Evolutionary conservation across 495 filamentous ascomycete genomes (phyloP).

Genomic region (Neurospora sp.): DNA sequence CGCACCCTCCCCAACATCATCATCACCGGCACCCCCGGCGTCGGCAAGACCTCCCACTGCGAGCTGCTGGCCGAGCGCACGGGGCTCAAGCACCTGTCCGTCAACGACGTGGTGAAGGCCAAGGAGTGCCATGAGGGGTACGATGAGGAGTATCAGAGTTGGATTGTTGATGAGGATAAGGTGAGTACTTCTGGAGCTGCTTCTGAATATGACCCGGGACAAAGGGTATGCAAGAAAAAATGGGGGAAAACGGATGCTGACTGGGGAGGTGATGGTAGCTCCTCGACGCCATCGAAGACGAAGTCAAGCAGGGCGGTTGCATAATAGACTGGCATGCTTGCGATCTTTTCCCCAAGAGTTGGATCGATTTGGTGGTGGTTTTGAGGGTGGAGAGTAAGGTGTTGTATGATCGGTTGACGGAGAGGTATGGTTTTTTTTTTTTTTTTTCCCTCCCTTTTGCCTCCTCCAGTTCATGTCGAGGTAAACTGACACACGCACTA

Average conservation of each 20-base stretch:
- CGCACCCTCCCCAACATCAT: slow-evolving; percentile 79
- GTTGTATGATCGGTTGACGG: slow-evolving; percentile 75
- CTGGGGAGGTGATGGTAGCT: slow-evolving; percentile 40
- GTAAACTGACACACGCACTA: neutral
- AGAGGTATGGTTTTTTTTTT: slow-evolving; percentile 40
- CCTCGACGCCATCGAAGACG: slow-evolving; percentile 79
- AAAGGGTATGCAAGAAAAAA: too few species aligned
- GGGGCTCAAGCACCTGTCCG: slow-evolving; percentile 64
- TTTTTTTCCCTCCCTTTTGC: neutral
- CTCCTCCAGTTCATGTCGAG: too few species aligned
- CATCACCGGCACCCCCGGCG: slow-evolving; percentile 89
- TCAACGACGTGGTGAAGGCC: slow-evolving; percentile 87
- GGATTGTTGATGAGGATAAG: slow-evolving; percentile 96
- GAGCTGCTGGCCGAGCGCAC: slow-evolving; percentile 59
- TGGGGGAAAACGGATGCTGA: neutral
- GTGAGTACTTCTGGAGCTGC: slow-evolving; percentile 30
- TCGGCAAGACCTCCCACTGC: slow-evolving; percentile 87
- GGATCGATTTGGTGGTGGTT: slow-evolving; percentile 94
- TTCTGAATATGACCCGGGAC: too few species aligned
- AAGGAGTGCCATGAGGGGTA: slow-evolving; percentile 71
- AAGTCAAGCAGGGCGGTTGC: slow-evolving; percentile 68
- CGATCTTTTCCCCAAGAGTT: slow-evolving; percentile 86
- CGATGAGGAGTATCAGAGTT: slow-evolving; percentile 74
- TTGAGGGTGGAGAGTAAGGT: slow-evolving; percentile 61
- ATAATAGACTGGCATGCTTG: slow-evolving; percentile 98